phyloP scores from a whole-genome alignment of 2,329 filamentous ascomycete species.

The Boeremia exigua region DNA sequence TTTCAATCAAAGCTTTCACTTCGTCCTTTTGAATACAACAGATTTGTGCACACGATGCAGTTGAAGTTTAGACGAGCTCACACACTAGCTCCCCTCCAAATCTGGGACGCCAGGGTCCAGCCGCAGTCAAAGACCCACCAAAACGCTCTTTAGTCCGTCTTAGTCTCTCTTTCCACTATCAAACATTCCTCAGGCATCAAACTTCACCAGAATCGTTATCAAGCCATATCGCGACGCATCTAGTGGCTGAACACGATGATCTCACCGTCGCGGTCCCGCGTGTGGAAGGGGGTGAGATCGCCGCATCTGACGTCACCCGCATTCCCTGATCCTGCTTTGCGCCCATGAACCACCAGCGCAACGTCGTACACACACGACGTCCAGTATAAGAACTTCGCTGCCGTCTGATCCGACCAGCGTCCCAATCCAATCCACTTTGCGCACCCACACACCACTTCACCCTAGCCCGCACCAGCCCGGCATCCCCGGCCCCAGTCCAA shows the following conservation, averaged over 20 bases:
- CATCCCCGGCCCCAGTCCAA: background rate
- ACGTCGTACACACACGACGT: background rate
- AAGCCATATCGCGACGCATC: background rate
- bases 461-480: background rate
- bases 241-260: slow-evolving; percentile 15
- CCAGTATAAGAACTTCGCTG: slow-evolving; percentile 18
- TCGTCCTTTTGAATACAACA: too few relatives aligned
- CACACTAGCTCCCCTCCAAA: slow-evolving; percentile 26
- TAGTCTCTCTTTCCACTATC: background rate
- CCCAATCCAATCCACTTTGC: slow-evolving; percentile 9
- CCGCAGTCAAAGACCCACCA: slow-evolving; percentile 21
- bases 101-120: slow-evolving; percentile 20
- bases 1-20: too few relatives aligned
- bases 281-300: slow-evolving; percentile 15
- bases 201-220: background rate
- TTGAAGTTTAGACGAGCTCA: slow-evolving; percentile 7
- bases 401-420: slow-evolving; percentile 2
- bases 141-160: slow-evolving; percentile 4
- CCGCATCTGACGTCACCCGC: slow-evolving; percentile 25
- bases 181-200: background rate
- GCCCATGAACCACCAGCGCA: background rate
- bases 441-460: background rate
- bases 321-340: slow-evolving; percentile 19
- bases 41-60: too few relatives aligned
- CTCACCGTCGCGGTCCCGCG: slow-evolving; percentile 17